phyloP scores from a whole-genome alignment of 176 grass and related monocot species.

The Rhynchospora tenuis region DNA sequence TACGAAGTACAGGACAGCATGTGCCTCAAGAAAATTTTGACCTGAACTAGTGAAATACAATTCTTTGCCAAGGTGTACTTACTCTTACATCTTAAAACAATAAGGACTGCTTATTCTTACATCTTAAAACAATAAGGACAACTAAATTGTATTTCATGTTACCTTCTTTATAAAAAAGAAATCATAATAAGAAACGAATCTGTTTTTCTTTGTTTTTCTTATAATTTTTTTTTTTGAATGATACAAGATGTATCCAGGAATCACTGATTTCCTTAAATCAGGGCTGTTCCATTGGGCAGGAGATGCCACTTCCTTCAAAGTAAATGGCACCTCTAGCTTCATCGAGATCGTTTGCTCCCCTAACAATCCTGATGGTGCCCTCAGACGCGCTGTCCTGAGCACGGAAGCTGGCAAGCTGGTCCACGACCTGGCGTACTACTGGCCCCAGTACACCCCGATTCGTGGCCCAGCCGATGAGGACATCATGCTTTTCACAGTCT shows the following conservation, averaged over 20 bases:
- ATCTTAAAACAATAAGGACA: not conserved
- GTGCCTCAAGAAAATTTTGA: not conserved
- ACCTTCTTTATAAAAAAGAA: not conserved
- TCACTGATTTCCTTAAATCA: constrained; percentile 62
- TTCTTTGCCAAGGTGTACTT: not conserved
- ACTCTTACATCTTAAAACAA: not conserved
- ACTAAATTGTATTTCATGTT: not conserved
- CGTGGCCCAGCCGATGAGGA: constrained; percentile 45
- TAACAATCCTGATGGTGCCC: constrained; percentile 79
- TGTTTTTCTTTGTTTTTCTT: not conserved
- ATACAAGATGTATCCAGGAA: constrained; percentile 55
- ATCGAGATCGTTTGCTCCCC: constrained; percentile 87
- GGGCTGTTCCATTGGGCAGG: constrained; percentile 74
- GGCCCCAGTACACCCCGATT: constrained; percentile 93
- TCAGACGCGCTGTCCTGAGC: constrained; percentile 46
- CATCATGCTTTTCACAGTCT: constrained; percentile 96
- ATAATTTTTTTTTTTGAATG: not conserved
- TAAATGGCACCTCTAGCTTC: constrained; percentile 26
- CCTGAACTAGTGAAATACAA: not conserved
- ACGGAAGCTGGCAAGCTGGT: constrained; percentile 33
- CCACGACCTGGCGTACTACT: constrained; percentile 91
- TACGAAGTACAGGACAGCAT: not conserved
- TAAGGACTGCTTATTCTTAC: not conserved
- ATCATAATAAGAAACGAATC: not conserved
- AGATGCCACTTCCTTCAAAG: constrained; percentile 38